Base-by-base conservation (phyloP, 192 early-diverging fungal species). In the Podila epigama region DNA sequence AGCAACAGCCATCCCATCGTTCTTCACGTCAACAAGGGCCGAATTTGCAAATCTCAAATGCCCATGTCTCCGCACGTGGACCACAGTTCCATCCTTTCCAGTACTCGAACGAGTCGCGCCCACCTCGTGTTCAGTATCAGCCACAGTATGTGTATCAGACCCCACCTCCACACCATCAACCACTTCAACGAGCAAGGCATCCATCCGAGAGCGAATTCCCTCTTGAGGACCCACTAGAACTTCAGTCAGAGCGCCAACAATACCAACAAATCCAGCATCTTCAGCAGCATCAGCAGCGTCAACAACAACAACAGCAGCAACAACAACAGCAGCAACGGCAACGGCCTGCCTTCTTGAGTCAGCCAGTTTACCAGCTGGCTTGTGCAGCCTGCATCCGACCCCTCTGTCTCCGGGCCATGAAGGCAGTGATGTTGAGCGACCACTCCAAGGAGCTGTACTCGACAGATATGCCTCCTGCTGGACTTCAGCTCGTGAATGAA, bases 401-500 rank as follows among this genome's bases (percentile, higher is more conserved):
- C 10, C 33, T 77, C 25, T 68, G 73, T 29, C 22, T 77, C 27
- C 44, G 73, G 1, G 73, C 66, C 10, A 77, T 77, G 73, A 77
- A 77, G 51, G 73, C 73, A 0, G 73, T 77, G 20, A 77, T 77
- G 73, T 40, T 77, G 41, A 77, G 73, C 15, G 73, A 77, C 37
- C 66, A 77, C 33, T 77, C 66, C 22, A 77, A 77, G 34, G 73
- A 77, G 50, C 33, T 77, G 29, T 77, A 77, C 40, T 77, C 73
- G 15, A 77, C 73, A 2, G 73, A 77, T 44, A 77, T 77, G 73
- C 73, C 66, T 1, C 73, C 73, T 18, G 54, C 66, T 4, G 66
- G 73, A 4, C 61, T 77, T 3, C 65, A 68, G 9, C 53, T 77
- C 6, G 73, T 77, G n/a, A 77, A 77, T 35, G 73, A 77, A 5